These are phyloP conservation scores for Penicillium riverlandense DNA, from an alignment of 495 filamentous ascomycete genomes.

Conservation along the genomic window DNA sequence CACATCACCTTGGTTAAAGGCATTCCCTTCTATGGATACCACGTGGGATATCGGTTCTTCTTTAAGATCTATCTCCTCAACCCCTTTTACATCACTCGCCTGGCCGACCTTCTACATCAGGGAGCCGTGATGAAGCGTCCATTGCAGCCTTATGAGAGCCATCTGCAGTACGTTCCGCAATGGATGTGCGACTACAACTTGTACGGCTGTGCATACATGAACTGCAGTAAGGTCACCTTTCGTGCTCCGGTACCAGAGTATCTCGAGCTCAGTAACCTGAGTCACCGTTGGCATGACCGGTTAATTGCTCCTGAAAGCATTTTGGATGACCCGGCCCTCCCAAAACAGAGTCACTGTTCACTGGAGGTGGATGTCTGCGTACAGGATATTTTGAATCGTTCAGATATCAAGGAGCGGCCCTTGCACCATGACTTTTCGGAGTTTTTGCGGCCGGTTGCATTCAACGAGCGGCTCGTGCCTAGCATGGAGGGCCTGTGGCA, in stretches of 20 bases:
- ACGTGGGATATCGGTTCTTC: constrained; percentile 86
- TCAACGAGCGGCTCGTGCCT: constrained; percentile 74
- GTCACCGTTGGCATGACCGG: constrained; percentile 73
- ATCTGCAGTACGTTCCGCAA: constrained; percentile 84
- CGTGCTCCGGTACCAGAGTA: constrained; percentile 68
- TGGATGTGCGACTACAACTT: constrained; percentile 99
- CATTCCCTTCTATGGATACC: constrained; percentile 88
- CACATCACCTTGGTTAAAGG: constrained; percentile 90
- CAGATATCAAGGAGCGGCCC: constrained; percentile 59
- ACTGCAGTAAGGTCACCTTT: constrained; percentile 61
- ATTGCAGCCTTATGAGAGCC: constrained; percentile 89
- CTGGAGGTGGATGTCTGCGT: constrained; percentile 86
- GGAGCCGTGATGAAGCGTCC: constrained; percentile 74
- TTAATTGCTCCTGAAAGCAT: constrained; percentile 50
- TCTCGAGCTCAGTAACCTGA: constrained; percentile 45
- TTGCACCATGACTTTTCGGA: constrained; percentile 89
- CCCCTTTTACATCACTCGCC: constrained; percentile 68
- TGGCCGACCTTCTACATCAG: constrained; percentile 79
- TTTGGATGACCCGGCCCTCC: constrained; percentile 54
- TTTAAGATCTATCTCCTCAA: constrained; percentile 93
- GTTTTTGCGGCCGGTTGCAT: constrained; percentile 50
- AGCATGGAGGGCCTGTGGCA: constrained; percentile 94
- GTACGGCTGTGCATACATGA: constrained; percentile 85
- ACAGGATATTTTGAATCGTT: constrained; percentile 80
- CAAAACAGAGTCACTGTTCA: constrained; percentile 76